Conservation (phyloP, 805 yeast species). For the Phaffomyces antillensis region DNA sequence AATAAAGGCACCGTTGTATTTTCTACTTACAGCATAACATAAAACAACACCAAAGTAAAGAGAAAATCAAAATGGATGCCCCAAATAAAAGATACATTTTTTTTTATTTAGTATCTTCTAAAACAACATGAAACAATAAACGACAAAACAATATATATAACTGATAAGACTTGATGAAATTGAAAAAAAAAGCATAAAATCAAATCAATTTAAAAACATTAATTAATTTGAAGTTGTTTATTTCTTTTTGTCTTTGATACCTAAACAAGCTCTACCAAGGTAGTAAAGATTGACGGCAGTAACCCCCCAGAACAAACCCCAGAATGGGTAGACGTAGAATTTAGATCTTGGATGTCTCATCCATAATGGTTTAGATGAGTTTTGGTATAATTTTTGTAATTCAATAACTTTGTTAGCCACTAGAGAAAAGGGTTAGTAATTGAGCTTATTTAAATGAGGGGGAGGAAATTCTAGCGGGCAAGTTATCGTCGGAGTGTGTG, state of each 20-base stretch:
- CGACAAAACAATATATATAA: background rate
- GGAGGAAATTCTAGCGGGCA: background rate
- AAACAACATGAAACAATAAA: background rate
- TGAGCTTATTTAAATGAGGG: background rate
- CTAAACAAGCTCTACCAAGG: conserved; percentile 62
- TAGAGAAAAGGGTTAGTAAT: conserved; percentile 15
- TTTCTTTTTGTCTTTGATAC: conserved; percentile 44
- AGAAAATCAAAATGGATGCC: no score
- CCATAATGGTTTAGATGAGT: conserved; percentile 52
- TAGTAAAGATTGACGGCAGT: conserved; percentile 21
- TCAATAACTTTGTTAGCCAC: conserved; percentile 41
- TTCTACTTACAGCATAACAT: no score
- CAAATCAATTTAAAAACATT: no score
- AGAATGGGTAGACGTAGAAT: conserved; percentile 26
- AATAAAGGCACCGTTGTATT: background rate
- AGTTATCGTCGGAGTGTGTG: no score
- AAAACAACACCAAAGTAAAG: no score
- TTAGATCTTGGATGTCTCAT: conserved; percentile 36
- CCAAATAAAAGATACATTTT: no score
- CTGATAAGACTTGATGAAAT: background rate
- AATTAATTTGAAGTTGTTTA: background rate
- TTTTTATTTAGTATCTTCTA: background rate
- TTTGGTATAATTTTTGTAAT: conserved; percentile 53
- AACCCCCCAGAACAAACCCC: conserved; percentile 24
- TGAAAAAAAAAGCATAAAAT: background rate